Evolutionary conservation across 176 grass and related monocot species (phyloP).

Genomic region (Bolboschoenus planiculmis): DNA sequence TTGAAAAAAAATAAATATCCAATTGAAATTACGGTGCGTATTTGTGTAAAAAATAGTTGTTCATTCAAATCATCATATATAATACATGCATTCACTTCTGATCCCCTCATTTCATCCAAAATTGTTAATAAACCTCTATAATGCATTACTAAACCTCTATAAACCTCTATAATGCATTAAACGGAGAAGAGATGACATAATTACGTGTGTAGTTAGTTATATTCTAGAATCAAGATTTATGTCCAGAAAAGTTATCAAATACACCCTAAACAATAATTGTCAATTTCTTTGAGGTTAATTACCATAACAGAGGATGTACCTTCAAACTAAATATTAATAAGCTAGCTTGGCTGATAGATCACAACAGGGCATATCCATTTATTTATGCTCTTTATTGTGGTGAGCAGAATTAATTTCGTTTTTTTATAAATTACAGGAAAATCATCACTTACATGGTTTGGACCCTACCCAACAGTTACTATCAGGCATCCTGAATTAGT

Average conservation of each 20-base stretch:
- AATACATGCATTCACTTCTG: neutral
- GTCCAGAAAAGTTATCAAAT: too few relatives aligned
- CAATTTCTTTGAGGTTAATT: too few relatives aligned
- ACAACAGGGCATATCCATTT: too few relatives aligned
- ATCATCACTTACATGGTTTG: slow-evolving; percentile 51
- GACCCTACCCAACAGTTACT: slow-evolving; percentile 32
- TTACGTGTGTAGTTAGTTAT: neutral
- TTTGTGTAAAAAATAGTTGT: neutral
- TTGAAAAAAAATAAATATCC: neutral
- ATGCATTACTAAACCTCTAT: too few relatives aligned
- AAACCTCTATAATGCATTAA: too few relatives aligned
- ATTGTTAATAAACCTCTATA: too few relatives aligned
- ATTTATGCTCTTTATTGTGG: neutral
- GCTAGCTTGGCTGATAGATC: too few relatives aligned
- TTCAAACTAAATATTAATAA: too few relatives aligned
- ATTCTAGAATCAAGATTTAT: neutral
- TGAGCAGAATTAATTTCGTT: neutral
- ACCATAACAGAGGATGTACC: too few relatives aligned
- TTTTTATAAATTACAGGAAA: slow-evolving; percentile 40
- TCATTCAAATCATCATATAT: neutral
- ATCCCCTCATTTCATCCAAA: neutral
- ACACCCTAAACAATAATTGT: too few relatives aligned
- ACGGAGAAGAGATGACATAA: neutral
- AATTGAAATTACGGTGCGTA: neutral
- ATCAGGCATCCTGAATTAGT: slow-evolving; percentile 43